Percentiles rank a stretch among this genome's conserved stretches.
phyloP scores from a whole-genome alignment of 805 yeast species.

The Candida verbasci region DNA sequence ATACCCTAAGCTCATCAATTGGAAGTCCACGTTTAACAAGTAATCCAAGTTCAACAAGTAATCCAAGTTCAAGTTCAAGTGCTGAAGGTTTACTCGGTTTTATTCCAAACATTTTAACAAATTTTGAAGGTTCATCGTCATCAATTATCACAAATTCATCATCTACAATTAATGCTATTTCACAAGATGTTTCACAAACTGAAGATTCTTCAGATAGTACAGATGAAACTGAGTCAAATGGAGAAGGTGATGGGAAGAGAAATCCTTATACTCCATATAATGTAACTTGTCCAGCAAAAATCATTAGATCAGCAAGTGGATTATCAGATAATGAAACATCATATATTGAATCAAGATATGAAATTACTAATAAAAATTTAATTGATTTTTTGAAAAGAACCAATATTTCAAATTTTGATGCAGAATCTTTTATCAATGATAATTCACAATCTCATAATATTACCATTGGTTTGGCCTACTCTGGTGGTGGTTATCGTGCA shows the following conservation, averaged over 20 bases:
- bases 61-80: background rate
- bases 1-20: background rate
- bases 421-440: conserved; percentile 23
- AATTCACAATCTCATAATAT: conserved; percentile 20
- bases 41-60: background rate
- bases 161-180: background rate
- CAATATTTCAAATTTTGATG: conserved; percentile 19
- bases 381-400: conserved; percentile 30
- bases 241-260: background rate
- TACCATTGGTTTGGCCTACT: conserved; percentile 32
- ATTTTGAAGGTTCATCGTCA: conserved; percentile 2
- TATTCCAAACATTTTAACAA: background rate
- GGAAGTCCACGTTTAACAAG: background rate
- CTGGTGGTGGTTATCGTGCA: conserved; percentile 90
- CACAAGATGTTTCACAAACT: background rate
- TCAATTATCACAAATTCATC: background rate
- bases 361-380: conserved; percentile 25
- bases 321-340: conserved; percentile 21
- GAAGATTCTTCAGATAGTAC: background rate
- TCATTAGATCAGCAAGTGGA: conserved; percentile 25
- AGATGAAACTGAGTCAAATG: conserved; percentile 5
- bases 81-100: background rate
- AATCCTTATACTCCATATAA: conserved; percentile 27
- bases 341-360: conserved; percentile 23
- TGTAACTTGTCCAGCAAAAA: conserved; percentile 25